Evolutionary conservation across 768 basidiomycete genomes (phyloP), one percentile per base, ranked within the genome.

Genomic region (Amanita muscaria): DNA sequence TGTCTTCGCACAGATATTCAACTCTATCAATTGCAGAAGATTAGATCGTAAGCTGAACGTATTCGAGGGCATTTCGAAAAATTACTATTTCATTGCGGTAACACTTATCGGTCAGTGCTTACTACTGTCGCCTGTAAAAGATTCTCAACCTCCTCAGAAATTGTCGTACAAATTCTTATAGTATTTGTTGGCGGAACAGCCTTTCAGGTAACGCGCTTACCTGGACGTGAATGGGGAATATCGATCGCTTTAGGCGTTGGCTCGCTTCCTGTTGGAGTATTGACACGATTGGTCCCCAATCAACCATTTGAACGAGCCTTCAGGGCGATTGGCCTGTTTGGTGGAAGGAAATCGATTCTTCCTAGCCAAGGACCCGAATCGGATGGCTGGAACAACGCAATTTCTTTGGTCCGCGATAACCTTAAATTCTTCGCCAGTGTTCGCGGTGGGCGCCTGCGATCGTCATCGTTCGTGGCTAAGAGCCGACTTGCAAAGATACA

Each of bases 1-100:
- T 56, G 94, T 98, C 39, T 97, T 97, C 59, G 88, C 89, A 22
- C 96, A 98, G 62, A 92, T 99, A 53, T 92, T 86, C 74, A 96
- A 93, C 65, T 91, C 89, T 33, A 61, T 97, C 62, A 99, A 97
- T 59, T 89, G 86, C 53, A 73, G 96, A 42, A 73, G 90, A 29
- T 69, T 98, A 36, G 93, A 97, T 56, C 78, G 74, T 48, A 76
- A 79, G 40, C 70, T 92, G 48, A 98, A 99, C 63, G 77, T 98
- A 48, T 90, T 97, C 54, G 80, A 84, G 50, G 89, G 90, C 31
- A 74, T 98, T 23, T 54, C 65, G 31, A 70, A 64, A 38, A 99
- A 99, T 60, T 76, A 64, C 53, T 96, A 87, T 59, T 98, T 97
- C 64, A 74, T 93, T 30, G 64, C 42, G 11, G 87, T 98, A 56